A percentile compares a stretch with the other conserved stretches of the same genome.
phyloP scores from a whole-genome alignment of 108 stramenopile species.

The Chaetoceros tenuissimus region DNA sequence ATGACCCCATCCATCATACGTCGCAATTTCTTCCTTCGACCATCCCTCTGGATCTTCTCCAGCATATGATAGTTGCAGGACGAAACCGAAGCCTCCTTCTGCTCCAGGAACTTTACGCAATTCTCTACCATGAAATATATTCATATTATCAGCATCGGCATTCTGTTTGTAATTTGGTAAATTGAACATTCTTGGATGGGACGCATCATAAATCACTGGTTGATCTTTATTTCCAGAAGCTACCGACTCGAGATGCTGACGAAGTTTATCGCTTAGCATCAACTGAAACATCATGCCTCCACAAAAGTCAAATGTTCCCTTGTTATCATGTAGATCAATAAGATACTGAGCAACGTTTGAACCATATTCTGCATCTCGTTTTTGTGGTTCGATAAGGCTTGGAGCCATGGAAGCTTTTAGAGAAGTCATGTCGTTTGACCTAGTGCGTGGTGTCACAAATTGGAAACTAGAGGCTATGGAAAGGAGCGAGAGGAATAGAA shows the following conservation, averaged over 20 bases:
- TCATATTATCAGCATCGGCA: slow-evolving; percentile 45
- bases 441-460: no score
- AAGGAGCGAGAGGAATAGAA: no score
- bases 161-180: slow-evolving; percentile 42
- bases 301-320: slow-evolving; percentile 69
- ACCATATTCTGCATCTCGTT: slow-evolving; percentile 26
- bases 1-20: slow-evolving; percentile 78
- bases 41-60: slow-evolving; percentile 67
- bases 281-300: slow-evolving; percentile 81
- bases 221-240: slow-evolving; percentile 12
- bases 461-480: no score
- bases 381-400: slow-evolving; percentile 19
- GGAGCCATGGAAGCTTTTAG: no score
- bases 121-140: slow-evolving; percentile 67
- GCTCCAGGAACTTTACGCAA: slow-evolving; percentile 57
- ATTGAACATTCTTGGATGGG: slow-evolving; percentile 35
- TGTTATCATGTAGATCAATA: slow-evolving; percentile 55
- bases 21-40: slow-evolving; percentile 40
- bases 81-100: slow-evolving; percentile 68
- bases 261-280: slow-evolving; percentile 45
- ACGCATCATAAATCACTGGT: slow-evolving; percentile 28
- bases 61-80: slow-evolving; percentile 54
- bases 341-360: slow-evolving; percentile 57
- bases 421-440: no score
- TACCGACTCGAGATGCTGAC: slow-evolving; percentile 32